These are phyloP conservation scores for Apiosordaria backusii DNA, from an alignment of 495 filamentous ascomycete genomes.

Conservation along the genomic window DNA sequence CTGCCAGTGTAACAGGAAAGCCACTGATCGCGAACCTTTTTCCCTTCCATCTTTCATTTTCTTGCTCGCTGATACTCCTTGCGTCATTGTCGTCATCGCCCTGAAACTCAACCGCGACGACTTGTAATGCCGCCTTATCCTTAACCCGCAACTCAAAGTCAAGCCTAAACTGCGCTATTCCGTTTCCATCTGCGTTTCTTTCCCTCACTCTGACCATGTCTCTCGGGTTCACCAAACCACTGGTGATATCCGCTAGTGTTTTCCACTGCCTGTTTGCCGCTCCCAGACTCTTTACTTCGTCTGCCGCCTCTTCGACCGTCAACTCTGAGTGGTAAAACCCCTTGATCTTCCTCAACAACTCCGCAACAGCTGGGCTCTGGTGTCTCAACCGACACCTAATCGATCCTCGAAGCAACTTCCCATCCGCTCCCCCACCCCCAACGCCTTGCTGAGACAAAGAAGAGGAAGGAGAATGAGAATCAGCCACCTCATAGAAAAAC, in stretches of 20 bases:
- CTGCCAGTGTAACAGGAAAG: conserved; percentile 10
- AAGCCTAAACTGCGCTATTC: background rate
- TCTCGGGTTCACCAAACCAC: background rate
- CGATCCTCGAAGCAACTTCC: background rate
- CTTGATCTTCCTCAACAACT: background rate
- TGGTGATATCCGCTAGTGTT: background rate
- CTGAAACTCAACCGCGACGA: conserved; percentile 2
- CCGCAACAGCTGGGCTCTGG: background rate
- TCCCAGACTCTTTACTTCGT: background rate
- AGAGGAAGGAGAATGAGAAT: background rate
- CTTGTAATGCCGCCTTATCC: background rate
- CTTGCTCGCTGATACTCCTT: background rate
- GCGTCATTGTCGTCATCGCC: background rate
- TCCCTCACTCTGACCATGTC: conserved; percentile 2
- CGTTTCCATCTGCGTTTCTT: background rate
- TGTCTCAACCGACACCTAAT: background rate
- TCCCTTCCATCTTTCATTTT: background rate
- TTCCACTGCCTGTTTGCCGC: background rate
- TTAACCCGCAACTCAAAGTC: background rate
- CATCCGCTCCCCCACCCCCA: background rate
- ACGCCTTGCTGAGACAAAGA: no score
- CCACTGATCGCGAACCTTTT: conserved; percentile 8
- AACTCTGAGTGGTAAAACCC: background rate
- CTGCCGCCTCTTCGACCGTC: background rate
- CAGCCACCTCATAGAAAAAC: background rate